Evolutionary conservation across 179 eudicot genomes (phyloP), one percentile per base, ranked within the genome.

Genomic region (Silene coronaria): DNA sequence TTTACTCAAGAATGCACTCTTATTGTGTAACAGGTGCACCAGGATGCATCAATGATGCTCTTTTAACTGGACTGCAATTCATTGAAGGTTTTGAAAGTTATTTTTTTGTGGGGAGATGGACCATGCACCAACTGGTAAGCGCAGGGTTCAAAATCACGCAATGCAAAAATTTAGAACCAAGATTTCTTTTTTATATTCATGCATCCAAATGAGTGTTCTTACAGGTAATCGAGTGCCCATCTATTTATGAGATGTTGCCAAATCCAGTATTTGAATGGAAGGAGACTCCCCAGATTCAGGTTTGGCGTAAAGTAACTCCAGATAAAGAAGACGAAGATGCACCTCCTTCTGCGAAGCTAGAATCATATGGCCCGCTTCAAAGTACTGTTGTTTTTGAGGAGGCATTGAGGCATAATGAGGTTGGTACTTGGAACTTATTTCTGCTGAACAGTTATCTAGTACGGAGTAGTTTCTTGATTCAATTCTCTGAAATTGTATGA

Each of bases 81-180:
- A 88, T 95, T 81, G 96, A 95, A 60, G 99, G 99, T 64, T 86
- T 95, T 78, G 91, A 89, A 82, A 91, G 97, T 84, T 89, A 77
- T 73, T 91, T 95, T 82, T 95, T 95, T 78, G 97, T 95, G 59
- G 70, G 81, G 78, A 89, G 97, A 77, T 95, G 97, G 99, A 87
- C 97, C 24, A 89, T 95, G 96, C 99, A 95, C 84, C 99, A 95
- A 85, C 79, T 95, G 97, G 99, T 95, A 95, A 84, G 38, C 75
- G 60, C 55, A 14, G 46, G 10, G 3, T 65, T 30, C 8, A 63
- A 76, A 12, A 14, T 12, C 16, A 38, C 0, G 23, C 17, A 5
- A 11, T 45, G 14, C 21, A 66, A 55, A 28, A 24, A 11, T 19
- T 61, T 6, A 21, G 30, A 45, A 22, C 57, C 17, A 34, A 19